A percentile compares a stretch with the other conserved stretches of the same genome.
Evolutionary conservation across 345 rosid genomes (phyloP).

Genomic region (Aurinia saxatilis): DNA sequence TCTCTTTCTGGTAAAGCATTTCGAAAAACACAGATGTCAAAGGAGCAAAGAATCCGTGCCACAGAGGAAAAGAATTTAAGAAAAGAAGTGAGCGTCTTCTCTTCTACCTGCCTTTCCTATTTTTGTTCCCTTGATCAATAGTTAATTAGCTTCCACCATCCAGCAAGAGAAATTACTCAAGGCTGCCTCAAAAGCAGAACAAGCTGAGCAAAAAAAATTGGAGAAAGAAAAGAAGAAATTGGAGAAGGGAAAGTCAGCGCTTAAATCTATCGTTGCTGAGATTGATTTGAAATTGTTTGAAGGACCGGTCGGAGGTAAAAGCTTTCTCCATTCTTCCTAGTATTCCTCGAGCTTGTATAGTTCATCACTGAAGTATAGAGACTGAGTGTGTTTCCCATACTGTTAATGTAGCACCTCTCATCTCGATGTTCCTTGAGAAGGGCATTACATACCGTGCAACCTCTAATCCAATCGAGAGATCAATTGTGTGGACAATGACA

Average conservation of each 20-base stretch:
- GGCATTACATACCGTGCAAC: slow-evolving; percentile 50
- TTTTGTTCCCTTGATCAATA: background rate
- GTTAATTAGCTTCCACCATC: slow-evolving; percentile 20
- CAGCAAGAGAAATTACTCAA: slow-evolving; percentile 78
- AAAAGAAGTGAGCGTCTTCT: slow-evolving; percentile 48
- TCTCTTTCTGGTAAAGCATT: slow-evolving; percentile 26
- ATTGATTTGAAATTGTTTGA: slow-evolving; percentile 68
- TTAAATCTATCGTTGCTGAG: slow-evolving; percentile 62
- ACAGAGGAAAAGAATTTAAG: slow-evolving; percentile 64
- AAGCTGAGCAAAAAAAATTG: slow-evolving; percentile 55
- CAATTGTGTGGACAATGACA: slow-evolving; percentile 73
- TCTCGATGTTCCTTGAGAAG: slow-evolving; percentile 61
- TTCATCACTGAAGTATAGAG: background rate
- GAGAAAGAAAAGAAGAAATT: slow-evolving; percentile 71
- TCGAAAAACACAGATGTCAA: slow-evolving; percentile 40
- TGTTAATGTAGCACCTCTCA: slow-evolving; percentile 46
- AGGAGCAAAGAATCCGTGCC: slow-evolving; percentile 46
- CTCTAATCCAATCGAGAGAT: slow-evolving; percentile 66
- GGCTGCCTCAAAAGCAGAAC: slow-evolving; percentile 74
- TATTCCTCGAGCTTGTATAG: background rate
- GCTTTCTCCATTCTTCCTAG: background rate
- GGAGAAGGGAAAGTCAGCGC: slow-evolving; percentile 66
- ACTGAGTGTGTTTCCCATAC: slow-evolving; percentile 7
- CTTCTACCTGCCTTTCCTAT: background rate
- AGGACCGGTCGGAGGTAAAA: slow-evolving; percentile 72